phyloP scores from a whole-genome alignment of 2,329 filamentous ascomycete genomes.

The Thielaviopsis euricoi region DNA sequence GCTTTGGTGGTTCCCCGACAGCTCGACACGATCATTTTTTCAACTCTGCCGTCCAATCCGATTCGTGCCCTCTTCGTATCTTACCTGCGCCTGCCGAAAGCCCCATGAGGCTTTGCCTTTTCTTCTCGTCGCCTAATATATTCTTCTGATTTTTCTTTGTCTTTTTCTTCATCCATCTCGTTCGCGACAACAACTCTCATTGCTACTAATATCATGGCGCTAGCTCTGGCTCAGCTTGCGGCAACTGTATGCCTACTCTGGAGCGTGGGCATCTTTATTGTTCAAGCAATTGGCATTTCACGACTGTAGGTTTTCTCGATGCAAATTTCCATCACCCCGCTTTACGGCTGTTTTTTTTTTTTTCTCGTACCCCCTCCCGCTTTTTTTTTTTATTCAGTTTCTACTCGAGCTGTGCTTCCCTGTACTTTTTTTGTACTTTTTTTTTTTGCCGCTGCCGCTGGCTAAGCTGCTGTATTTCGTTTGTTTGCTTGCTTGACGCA shows the following conservation, averaged over 20 bases:
- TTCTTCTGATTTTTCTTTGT: not conserved
- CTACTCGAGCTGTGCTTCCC: not conserved
- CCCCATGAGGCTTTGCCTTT: not conserved
- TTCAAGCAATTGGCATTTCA: conserved; percentile 39
- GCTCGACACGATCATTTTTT: not conserved
- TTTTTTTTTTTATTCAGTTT: too few species aligned
- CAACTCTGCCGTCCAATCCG: not conserved
- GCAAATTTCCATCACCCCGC: not conserved
- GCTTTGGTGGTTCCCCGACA: not conserved
- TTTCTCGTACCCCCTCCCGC: not conserved
- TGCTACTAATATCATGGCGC: conserved; percentile 14
- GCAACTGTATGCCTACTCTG: conserved; percentile 36
- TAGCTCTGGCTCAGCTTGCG: conserved; percentile 20
- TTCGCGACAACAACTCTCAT: not conserved
- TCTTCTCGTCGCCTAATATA: not conserved
- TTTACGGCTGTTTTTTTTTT: not conserved
- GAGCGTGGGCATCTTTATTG: conserved; percentile 32
- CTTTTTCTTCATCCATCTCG: not conserved
- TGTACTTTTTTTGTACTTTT: not conserved
- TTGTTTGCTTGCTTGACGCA: not conserved
- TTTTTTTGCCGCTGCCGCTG: not conserved
- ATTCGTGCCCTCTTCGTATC: not conserved
- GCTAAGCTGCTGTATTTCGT: not conserved
- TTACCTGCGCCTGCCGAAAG: too few species aligned
- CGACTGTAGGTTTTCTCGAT: conserved; percentile 30